Percentiles rank a stretch among this genome's conserved stretches.
These are phyloP conservation scores for Cudoniella acicularis DNA, from an alignment of 495 filamentous ascomycete species.

Conservation along the genomic window DNA sequence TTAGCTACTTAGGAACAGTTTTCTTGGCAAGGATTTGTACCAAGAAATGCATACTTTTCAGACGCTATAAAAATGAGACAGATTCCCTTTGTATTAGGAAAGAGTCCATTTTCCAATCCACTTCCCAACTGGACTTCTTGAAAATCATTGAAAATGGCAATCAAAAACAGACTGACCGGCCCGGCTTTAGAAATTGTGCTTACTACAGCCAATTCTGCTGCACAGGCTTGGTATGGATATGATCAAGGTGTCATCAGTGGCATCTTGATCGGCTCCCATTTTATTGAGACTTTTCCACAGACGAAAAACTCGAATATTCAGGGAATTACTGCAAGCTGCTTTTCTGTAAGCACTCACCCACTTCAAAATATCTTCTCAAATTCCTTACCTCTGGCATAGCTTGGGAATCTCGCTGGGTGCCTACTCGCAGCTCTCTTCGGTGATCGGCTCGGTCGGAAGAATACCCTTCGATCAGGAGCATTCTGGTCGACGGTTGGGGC, in stretches of 20 bases:
- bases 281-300: conserved; percentile 29
- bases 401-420: conserved; percentile 20
- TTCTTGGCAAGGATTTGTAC: no score
- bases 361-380: not conserved
- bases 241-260: conserved; percentile 31
- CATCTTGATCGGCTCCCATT: conserved; percentile 31
- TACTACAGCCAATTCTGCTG: conserved; percentile 1
- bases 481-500: conserved; percentile 48
- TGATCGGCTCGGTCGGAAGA: conserved; percentile 33
- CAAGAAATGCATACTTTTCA: no score
- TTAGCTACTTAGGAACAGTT: not conserved
- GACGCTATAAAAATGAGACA: no score
- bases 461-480: conserved; percentile 30
- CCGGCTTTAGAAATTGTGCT: not conserved
- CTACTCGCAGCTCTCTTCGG: conserved; percentile 27
- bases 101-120: no score
- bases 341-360: conserved; percentile 26
- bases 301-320: conserved; percentile 30
- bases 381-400: not conserved
- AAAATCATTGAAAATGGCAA: not conserved
- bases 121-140: not conserved
- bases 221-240: conserved; percentile 7
- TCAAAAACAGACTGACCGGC: not conserved
- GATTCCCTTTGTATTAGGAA: no score
- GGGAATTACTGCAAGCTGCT: conserved; percentile 35